Evolutionary conservation across 768 basidiomycete genomes (phyloP).

Genomic region (Goffeauzyma gilvescens): DNA sequence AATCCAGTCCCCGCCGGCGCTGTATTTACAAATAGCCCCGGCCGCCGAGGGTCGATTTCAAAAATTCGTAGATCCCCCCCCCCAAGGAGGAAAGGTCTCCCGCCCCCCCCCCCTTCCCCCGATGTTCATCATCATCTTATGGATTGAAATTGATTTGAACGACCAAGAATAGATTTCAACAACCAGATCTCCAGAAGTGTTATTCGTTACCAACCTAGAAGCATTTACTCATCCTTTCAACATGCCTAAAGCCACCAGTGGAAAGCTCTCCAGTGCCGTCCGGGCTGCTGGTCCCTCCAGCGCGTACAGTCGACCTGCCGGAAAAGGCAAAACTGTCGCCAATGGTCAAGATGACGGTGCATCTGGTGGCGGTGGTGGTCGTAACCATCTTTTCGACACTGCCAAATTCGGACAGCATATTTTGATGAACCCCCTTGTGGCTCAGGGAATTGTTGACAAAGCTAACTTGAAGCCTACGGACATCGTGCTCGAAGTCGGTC

Average conservation of each 20-base stretch:
- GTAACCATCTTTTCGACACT: slow-evolving; percentile 45
- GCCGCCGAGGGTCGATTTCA: no score
- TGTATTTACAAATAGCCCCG: no score
- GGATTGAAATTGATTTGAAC: no score
- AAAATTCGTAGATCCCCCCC: no score
- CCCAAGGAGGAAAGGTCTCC: no score
- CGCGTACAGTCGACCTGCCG: slow-evolving; percentile 16
- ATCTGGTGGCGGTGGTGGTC: slow-evolving; percentile 14
- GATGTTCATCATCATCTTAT: no score
- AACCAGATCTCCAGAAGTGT: no score
- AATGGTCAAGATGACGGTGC: slow-evolving; percentile 8
- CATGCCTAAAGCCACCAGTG: slow-evolving; percentile 30
- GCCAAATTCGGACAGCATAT: slow-evolving; percentile 95
- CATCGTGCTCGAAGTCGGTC: slow-evolving; percentile 90
- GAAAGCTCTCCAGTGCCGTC: slow-evolving; percentile 16
- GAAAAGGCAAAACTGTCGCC: slow-evolving; percentile 20
- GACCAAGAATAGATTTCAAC: no score
- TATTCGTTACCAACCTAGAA: no score
- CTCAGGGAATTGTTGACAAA: slow-evolving; percentile 61
- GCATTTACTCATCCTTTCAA: no score
- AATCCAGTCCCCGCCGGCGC: no score
- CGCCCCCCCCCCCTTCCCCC: no score
- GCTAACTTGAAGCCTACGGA: slow-evolving; percentile 85
- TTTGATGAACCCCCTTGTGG: slow-evolving; percentile 76
- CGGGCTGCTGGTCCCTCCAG: slow-evolving; percentile 14